phyloP scores from a whole-genome alignment of 805 yeast genomes.

The Wickerhamomyces bisporus region DNA sequence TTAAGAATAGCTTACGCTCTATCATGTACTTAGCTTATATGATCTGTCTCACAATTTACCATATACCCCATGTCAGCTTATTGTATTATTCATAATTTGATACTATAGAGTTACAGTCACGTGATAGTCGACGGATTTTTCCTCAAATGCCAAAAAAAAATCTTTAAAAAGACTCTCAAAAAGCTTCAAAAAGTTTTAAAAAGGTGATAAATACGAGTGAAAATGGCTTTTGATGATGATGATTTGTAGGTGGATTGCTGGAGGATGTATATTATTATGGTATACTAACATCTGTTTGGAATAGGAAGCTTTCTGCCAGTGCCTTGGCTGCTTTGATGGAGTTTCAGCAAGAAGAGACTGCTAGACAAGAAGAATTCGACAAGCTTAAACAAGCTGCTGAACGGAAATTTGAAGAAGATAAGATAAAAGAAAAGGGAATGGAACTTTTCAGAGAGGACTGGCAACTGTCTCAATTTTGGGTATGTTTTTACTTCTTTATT shows the following conservation, averaged over 20 bases:
- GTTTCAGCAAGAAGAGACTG: slow-evolving; percentile 55
- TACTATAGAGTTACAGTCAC: not conserved
- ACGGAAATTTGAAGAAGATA: slow-evolving; percentile 25
- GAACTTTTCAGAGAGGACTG: slow-evolving; percentile 84
- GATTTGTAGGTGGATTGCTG: not conserved
- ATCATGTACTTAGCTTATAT: no score
- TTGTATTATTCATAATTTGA: not conserved
- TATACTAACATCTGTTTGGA: not conserved
- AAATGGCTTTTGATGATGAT: slow-evolving; percentile 1
- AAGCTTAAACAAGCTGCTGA: slow-evolving; percentile 66
- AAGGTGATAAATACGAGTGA: no score
- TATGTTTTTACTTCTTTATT: no score
- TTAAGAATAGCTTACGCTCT: no score
- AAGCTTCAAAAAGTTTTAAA: not conserved
- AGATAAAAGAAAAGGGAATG: slow-evolving; percentile 43
- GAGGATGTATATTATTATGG: not conserved
- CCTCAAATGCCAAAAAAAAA: no score
- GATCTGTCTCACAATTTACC: no score
- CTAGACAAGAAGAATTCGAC: slow-evolving; percentile 55
- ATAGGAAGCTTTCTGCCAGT: slow-evolving; percentile 36
- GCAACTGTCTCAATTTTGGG: slow-evolving; percentile 94
- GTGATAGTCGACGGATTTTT: no score
- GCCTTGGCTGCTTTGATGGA: slow-evolving; percentile 52
- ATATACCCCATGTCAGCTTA: not conserved
- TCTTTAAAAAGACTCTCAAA: not conserved